Base-by-base conservation (phyloP, 306 rosid genomes). In the Cyamopsis tetragonoloba region DNA sequence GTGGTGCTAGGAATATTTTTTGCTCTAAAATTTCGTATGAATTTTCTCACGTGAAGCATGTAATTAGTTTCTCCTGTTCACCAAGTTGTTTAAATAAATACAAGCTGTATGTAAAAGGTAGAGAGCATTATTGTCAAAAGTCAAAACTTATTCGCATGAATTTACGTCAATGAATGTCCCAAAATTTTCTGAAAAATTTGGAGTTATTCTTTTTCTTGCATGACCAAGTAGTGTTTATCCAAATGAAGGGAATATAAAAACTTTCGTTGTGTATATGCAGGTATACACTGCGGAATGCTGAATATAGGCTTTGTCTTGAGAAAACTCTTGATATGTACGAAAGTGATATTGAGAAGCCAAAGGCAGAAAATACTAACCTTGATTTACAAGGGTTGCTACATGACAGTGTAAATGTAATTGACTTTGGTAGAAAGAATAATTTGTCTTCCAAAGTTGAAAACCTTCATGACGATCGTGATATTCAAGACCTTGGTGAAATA, bases 281-380 rank as follows among this genome's bases (percentile, higher is more conserved):
- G 75, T 93, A 93, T 79, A 93, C 98, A 13, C 62, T 93, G 70
- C 88, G 91, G 11, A 93, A 93, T 81, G 98, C 93, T 48, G 98
- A 93, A 71, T 93, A 83, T 70, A 86, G 98, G 82, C 96, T 93
- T 62, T 93, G 95, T 61, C 86, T 89, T 15, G 96, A 93, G 79
- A 85, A 70, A 75, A 93, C 87, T 48, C 83, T 89, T 23, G 88
- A 85, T 67, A 57, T 74, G 47, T 61, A 63, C 63, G 95, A 85
- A 51, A 76, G 66, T 17, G 83, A 83, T 75, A 50, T 61, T 39
- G 96, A 86, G 35, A 84, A 74, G 42, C 79, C 77, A 62, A 78
- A 37, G 68, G 53, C 67, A 20, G 87, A 74, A 48, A 80, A 19
- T 77, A 61, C 79, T 20, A 68, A 66, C 24, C 46, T 80, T 39